Evolutionary conservation across 345 rosid genomes (phyloP).

Genomic region (Clarkia xantiana): DNA sequence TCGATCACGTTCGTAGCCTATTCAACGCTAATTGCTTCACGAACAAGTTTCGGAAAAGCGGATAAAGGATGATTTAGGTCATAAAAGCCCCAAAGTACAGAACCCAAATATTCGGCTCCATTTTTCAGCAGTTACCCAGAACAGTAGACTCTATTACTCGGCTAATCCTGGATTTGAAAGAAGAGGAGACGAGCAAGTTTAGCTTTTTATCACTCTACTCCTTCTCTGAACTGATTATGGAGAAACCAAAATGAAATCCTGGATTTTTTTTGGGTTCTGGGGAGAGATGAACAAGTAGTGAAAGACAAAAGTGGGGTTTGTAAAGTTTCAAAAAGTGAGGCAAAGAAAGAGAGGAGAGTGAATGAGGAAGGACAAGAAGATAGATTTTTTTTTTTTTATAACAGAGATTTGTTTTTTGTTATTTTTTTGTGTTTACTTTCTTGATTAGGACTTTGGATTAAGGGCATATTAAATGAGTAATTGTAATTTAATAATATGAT

Average conservation of each 20-base stretch:
- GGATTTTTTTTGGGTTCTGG: too few species aligned
- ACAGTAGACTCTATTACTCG: too few species aligned
- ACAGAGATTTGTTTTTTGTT: too few species aligned
- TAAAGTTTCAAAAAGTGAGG: slow-evolving; percentile 2
- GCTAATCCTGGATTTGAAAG: neutral
- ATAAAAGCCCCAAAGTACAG: slow-evolving; percentile 10
- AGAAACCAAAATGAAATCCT: neutral
- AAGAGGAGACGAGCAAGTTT: too few species aligned
- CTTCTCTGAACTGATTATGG: neutral
- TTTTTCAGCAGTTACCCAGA: neutral
- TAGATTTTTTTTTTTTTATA: too few species aligned
- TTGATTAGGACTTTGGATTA: too few species aligned
- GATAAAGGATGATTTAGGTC: neutral
- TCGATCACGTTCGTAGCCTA: slow-evolving; percentile 25
- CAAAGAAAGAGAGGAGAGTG: neutral
- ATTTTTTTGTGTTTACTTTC: too few species aligned
- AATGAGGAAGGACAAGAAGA: neutral
- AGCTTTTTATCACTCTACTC: neutral
- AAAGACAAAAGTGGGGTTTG: slow-evolving; percentile 6
- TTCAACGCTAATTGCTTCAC: slow-evolving; percentile 48
- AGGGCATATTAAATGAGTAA: too few species aligned
- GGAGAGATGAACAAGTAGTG: slow-evolving; percentile 4
- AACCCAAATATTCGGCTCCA: slow-evolving; percentile 9
- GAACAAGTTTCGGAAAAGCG: slow-evolving; percentile 21
- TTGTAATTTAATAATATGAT: too few species aligned